A percentile compares a stretch with the other conserved stretches of the same genome.
These are phyloP conservation scores for Kodamaea leandrae DNA, from an alignment of 805 yeast genomes.

Conservation along the genomic window DNA sequence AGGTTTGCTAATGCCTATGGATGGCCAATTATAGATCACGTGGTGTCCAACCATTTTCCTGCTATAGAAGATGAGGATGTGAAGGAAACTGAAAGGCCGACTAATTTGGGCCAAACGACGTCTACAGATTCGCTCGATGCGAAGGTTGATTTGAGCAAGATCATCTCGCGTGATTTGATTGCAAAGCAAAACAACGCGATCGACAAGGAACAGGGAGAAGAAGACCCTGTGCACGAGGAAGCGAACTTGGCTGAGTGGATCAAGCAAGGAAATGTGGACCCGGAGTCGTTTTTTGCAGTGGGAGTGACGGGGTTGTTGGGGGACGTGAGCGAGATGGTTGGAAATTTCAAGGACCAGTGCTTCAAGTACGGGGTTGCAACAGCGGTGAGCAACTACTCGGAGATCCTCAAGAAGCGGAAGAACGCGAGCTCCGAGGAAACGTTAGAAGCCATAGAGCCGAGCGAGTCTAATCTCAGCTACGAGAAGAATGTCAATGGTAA, in stretches of 20 bases:
- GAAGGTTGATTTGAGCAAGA: slow-evolving; percentile 24
- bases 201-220: slow-evolving; percentile 20
- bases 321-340: slow-evolving; percentile 59
- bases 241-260: slow-evolving; percentile 46
- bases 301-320: slow-evolving; percentile 74
- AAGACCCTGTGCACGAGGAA: slow-evolving; percentile 15
- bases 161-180: slow-evolving; percentile 36
- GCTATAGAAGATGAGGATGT: slow-evolving; percentile 14
- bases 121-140: slow-evolving; percentile 26
- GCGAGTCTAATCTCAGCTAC: not conserved
- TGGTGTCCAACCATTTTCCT: slow-evolving; percentile 64
- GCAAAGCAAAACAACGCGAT: slow-evolving; percentile 34
- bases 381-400: slow-evolving; percentile 11
- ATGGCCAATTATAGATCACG: slow-evolving; percentile 86
- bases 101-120: not conserved
- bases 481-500: slow-evolving; percentile 3
- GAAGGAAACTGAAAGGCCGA: slow-evolving; percentile 16
- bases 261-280: slow-evolving; percentile 34
- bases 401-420: slow-evolving; percentile 9
- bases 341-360: slow-evolving; percentile 42
- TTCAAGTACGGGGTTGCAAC: slow-evolving; percentile 16
- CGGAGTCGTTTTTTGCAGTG: slow-evolving; percentile 44
- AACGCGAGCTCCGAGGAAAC: not conserved
- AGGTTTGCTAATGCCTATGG: slow-evolving; percentile 92
- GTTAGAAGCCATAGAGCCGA: not conserved